Evolutionary conservation across 1,284 basidiomycete genomes (phyloP).

Genomic region (Cryptococcus sp.): DNA sequence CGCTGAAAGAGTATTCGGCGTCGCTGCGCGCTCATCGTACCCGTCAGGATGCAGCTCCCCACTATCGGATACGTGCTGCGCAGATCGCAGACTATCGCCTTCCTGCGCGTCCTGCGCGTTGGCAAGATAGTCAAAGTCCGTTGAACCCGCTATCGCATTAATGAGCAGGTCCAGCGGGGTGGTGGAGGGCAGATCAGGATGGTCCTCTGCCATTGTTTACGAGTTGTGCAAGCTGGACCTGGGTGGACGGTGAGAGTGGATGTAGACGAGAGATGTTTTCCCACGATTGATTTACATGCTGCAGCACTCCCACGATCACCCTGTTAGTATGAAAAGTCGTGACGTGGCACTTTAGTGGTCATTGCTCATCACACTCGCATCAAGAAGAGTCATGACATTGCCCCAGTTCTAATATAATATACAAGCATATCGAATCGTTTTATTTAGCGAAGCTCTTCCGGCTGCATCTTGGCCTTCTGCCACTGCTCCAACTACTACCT

Average conservation of each 20-base stretch:
- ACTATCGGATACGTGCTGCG: neutral
- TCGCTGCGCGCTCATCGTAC: neutral
- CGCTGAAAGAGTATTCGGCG: neutral
- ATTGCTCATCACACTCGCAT: too few relatives aligned
- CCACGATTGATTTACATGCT: conserved; percentile 9
- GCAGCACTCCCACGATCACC: neutral
- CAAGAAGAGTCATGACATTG: too few relatives aligned
- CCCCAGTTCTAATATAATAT: too few relatives aligned
- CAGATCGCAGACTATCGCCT: conserved; percentile 1
- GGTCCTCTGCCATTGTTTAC: conserved; percentile 5
- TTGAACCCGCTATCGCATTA: conserved; percentile 43
- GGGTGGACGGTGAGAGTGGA: conserved; percentile 20
- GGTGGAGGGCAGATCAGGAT: conserved; percentile 9
- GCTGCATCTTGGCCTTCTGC: too few relatives aligned
- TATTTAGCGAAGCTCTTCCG: too few relatives aligned
- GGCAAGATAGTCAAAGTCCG: conserved; percentile 11
- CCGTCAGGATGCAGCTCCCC: conserved; percentile 5
- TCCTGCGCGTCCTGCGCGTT: neutral
- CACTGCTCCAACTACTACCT: too few relatives aligned
- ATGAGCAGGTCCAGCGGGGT: conserved; percentile 47
- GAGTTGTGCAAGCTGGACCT: conserved; percentile 1
- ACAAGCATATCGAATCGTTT: too few relatives aligned
- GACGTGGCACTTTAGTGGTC: neutral
- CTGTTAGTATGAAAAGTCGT: neutral
- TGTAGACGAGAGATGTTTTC: conserved; percentile 12